These are phyloP conservation scores for Candida anutae DNA, from an alignment of 1,139 yeast species.

Conservation along the genomic window DNA sequence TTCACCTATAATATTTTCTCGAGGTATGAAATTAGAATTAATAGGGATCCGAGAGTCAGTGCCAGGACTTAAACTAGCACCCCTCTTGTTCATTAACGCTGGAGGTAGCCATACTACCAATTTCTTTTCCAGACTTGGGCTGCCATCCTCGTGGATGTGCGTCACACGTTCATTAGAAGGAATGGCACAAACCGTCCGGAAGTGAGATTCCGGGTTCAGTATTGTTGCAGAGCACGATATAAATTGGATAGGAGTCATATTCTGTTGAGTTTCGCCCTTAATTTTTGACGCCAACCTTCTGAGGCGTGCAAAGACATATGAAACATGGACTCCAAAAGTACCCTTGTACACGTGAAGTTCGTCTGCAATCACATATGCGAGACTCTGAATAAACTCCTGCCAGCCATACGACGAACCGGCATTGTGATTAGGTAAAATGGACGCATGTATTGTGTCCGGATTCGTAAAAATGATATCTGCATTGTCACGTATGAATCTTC, in stretches of 20 bases:
- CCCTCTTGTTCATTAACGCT: slow-evolving; percentile 53
- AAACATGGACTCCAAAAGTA: slow-evolving; percentile 86
- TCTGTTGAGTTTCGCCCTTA: slow-evolving; percentile 6
- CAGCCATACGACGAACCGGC: slow-evolving; percentile 31
- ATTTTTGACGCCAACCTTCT: slow-evolving; percentile 43
- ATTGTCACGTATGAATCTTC: slow-evolving; percentile 46
- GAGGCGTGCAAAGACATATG: slow-evolving; percentile 73
- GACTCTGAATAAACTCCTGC: slow-evolving; percentile 55
- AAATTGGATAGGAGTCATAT: slow-evolving; percentile 35
- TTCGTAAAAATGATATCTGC: slow-evolving; percentile 86
- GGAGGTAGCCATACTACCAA: slow-evolving; percentile 79
- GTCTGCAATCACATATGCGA: slow-evolving; percentile 77
- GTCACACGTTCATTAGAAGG: slow-evolving; percentile 31
- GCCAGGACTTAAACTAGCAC: slow-evolving; percentile 11
- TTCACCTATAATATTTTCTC: slow-evolving; percentile 68
- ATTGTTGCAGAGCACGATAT: slow-evolving; percentile 94
- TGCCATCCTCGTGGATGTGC: slow-evolving; percentile 70
- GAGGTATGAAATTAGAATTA: slow-evolving; percentile 20
- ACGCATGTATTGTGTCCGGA: slow-evolving; percentile 88
- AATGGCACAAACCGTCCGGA: slow-evolving; percentile 67
- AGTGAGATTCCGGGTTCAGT: slow-evolving; percentile 61
- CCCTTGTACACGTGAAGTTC: slow-evolving; percentile 88
- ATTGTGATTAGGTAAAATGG: slow-evolving; percentile 68
- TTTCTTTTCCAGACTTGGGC: slow-evolving; percentile 75
- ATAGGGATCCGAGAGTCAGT: neutral